A percentile compares a stretch with the other conserved stretches of the same genome.
Evolutionary conservation across 2,329 filamentous ascomycete genomes (phyloP).

Genomic region (Fusarium sp.): DNA sequence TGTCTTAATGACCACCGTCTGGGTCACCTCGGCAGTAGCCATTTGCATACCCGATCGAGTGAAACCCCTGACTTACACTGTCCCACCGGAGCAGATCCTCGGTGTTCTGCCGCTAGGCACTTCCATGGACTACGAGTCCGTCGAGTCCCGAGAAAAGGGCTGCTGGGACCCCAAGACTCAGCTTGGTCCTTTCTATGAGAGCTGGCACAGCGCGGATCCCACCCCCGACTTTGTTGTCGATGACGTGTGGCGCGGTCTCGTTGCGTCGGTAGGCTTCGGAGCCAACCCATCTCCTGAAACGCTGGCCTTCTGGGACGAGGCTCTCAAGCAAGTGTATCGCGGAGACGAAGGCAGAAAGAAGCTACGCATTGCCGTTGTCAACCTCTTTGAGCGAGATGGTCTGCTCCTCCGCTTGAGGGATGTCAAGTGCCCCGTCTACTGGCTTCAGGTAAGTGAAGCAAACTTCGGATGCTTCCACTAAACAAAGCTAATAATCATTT

Average conservation of each 20-base stretch:
- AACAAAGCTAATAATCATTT: conserved; percentile 13
- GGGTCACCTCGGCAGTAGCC: conserved; percentile 3
- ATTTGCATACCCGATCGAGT: conserved; percentile 2
- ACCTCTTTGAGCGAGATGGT: conserved; percentile 62
- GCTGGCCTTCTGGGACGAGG: conserved; percentile 61
- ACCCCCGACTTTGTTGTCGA: conserved; percentile 64
- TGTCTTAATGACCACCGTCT: not conserved
- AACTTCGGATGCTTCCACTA: not conserved
- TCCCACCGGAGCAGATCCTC: conserved; percentile 54
- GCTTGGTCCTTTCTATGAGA: conserved; percentile 58
- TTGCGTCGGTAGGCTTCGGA: conserved; percentile 62
- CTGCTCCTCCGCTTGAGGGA: conserved; percentile 61
- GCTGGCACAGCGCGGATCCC: conserved; percentile 55
- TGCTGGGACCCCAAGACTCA: conserved; percentile 64
- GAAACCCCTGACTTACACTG: conserved; percentile 20
- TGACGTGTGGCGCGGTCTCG: conserved; percentile 61
- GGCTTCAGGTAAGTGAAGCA: conserved; percentile 61
- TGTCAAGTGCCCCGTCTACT: conserved; percentile 65
- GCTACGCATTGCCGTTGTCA: conserved; percentile 60
- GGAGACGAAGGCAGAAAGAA: conserved; percentile 65
- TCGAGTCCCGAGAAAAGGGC: conserved; percentile 59
- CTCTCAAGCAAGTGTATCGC: conserved; percentile 60
- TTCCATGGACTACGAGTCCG: conserved; percentile 67
- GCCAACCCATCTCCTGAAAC: conserved; percentile 54
- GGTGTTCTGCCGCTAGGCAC: conserved; percentile 64